Percentiles rank a stretch among this genome's conserved stretches.
Evolutionary conservation across 441 rosid species (phyloP).

Genomic region (Adansonia grandidieri): DNA sequence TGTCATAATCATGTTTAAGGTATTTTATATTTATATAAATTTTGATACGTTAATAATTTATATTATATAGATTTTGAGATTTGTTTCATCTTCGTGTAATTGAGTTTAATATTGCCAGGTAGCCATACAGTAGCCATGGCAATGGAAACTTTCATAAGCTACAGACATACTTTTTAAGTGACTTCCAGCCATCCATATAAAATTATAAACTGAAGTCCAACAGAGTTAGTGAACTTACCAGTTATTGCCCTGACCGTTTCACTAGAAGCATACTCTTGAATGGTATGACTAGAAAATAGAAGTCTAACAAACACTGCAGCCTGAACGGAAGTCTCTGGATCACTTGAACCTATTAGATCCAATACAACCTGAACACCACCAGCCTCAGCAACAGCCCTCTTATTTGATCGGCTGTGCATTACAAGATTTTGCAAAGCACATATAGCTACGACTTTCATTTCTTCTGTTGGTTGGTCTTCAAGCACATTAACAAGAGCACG

Average conservation of each 20-base stretch:
- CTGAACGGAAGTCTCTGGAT: conserved; percentile 97
- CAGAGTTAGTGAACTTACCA: conserved; percentile 52
- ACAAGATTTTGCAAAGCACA: conserved; percentile 99
- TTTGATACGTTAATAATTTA: no score
- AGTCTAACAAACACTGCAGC: conserved; percentile 98
- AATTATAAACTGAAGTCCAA: not conserved
- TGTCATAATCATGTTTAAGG: no score
- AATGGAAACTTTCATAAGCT: not conserved
- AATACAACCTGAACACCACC: conserved; percentile 98
- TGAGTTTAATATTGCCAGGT: no score
- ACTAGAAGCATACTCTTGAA: conserved; percentile 99
- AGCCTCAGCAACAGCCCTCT: conserved; percentile 99
- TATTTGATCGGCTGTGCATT: conserved; percentile 94
- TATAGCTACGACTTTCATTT: conserved; percentile 99
- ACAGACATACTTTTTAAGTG: conserved; percentile 1
- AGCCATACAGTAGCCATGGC: not conserved
- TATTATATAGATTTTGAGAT: no score
- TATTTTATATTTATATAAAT: no score
- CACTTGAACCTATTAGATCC: conserved; percentile 97
- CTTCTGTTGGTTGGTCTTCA: conserved; percentile 99
- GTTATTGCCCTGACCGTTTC: conserved; percentile 99
- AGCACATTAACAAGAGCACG: conserved; percentile 98
- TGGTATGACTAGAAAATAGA: conserved; percentile 95
- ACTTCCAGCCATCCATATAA: conserved; percentile 16
- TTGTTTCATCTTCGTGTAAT: no score